Base-by-base conservation (phyloP, 768 basidiomycete species). In the Mycena epipterygia region DNA sequence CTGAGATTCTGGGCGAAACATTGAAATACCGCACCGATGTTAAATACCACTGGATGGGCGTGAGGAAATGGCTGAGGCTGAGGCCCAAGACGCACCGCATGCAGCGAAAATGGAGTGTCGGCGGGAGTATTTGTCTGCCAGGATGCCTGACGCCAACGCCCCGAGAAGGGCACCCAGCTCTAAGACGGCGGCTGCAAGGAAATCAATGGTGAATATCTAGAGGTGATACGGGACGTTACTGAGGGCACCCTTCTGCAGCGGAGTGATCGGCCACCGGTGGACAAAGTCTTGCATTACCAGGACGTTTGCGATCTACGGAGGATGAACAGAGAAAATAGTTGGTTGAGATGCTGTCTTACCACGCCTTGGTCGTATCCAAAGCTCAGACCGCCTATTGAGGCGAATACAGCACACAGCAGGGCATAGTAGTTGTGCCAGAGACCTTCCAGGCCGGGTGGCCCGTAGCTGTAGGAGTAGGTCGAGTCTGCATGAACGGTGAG, bases 341-440 rank as follows among this genome's bases (percentile, higher is more conserved):
- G n/a, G 29, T 42, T 25, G 9, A 44, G 23, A 25, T 12, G 37
- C 1, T 8, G 27, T 19, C 82, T 51, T 73, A 86, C 87, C 55
- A 95, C 94, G 41, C 93, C 93, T 76, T 95, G 93, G 74, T 94
- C 93, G 76, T 95, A 95, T 12, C 93, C 93, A 78, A 95, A 95
- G 17, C 91, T 89, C 64, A 94, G 77, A 0, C 93, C 93, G 1
- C 93, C 93, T 73, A 95, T 88, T 13, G 90, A 92, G 0, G 91
- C 93, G 72, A 94, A 93, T 55, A 91, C 81, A 5, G 91, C 92
- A 69, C 93, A 94, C 2, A 89, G 81, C 11, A 91, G 79, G 5
- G 90, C 87, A 72, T 91, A 93, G 65, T 84, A 85, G 76, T 94
- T 95, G 70, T 86, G 86, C 52, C 86, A 76, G 19, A 95, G 83